Base-by-base conservation (phyloP, 2,329 filamentous ascomycete genomes). In the Penicillium sp. region DNA sequence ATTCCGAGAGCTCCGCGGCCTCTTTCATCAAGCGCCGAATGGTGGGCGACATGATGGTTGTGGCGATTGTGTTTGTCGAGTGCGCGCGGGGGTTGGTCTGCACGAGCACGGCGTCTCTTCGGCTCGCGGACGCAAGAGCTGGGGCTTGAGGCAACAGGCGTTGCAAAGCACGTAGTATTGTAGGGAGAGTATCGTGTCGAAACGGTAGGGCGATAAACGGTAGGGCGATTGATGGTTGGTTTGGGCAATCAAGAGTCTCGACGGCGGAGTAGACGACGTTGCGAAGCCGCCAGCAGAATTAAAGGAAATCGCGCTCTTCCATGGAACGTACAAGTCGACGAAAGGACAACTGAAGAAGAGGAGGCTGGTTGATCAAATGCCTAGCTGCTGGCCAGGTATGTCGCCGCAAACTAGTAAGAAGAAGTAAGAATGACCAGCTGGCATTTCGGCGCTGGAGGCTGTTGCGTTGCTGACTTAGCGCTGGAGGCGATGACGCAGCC, bases 1-100 rank as follows among this genome's bases (percentile, higher is more conserved):
- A 81, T 52, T 77, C 81, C 59, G 90, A 86, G 56, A 99, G 84
- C 71, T 97, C 94, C 58, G 88, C 82, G 57, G 93, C 92, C 84
- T 97, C 94, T 74, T 90, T 91, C 68, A 97, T 66, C 23, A 71
- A 67, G 50, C 68, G 69, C 45, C 66, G 66, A 45, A 70, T 67
- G 38, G 71, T 74, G 57, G 74, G 69, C 52, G 68, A 69, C 59
- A 63, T 65, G 23, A n/a, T 47, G 26, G 3, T 21, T 5, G 45
- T 11, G 14, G 46, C 23, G 12, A 23, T 28, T 21, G 16, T 42
- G 5, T 42, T 42, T 16, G 42, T 24, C 33, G 50, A 14, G 18
- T 26, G 21, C 16, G 40, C 42, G n/a, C n/a, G n/a, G n/a, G 23
- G 48, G 23, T 42, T 35, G 5, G 49, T 21, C 24, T 30, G 23